Evolutionary conservation across 208 protist genomes (phyloP), one percentile per base, ranked within the genome.

Genomic region (Angomonas ambiguus): DNA sequence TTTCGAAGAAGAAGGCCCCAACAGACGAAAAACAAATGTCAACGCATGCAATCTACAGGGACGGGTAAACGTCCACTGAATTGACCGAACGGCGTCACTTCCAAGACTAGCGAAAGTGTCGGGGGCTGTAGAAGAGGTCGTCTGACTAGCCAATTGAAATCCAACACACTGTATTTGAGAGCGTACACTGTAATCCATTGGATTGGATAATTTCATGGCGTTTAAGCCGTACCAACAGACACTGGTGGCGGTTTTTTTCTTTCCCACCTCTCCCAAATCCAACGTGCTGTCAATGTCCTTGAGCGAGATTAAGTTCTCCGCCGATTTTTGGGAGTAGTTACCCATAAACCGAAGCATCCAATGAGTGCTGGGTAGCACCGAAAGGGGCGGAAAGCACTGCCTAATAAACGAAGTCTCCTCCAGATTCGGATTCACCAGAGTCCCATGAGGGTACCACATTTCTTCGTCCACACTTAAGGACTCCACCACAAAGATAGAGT

Each of bases 391-490:
- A 30, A 35, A n/a, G 20, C 4, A 59, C 53, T 30, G 28, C 25
- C 53, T 4, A 30, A 59, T 28, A 8, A 35, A 4, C 4, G 24
- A 31, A 5, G 24, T 3, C 3, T 24, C 24, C 5, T 59, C 28
- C 5, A 3, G 22, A 32, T 32, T 59, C 22, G 22, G 6, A n/a
- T 59, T 59, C 6, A 35, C 30, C 8, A 59, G 8, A 6, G 13
- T 8, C 25, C 11, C 30, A 8, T 24, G 28, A 11, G 5, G 10
- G 8, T 24, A n/a, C 88, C 88, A 95, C 28, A 75, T 79, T 27
- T 71, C 60, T 31, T 80, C 77, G 49, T 92, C 87, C n/a, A 79
- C 70, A 20, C 73, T 83, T 24, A 90, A 85, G 33, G 80, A 78
- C 72, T 95, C 87, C 22, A 92, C 83, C 5, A 65, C 68, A 74